A percentile compares a stretch with the other conserved stretches of the same genome.
These are phyloP conservation scores for Trichoderma afroharzianum DNA, from an alignment of 2,329 filamentous ascomycete genomes.

Conservation along the genomic window DNA sequence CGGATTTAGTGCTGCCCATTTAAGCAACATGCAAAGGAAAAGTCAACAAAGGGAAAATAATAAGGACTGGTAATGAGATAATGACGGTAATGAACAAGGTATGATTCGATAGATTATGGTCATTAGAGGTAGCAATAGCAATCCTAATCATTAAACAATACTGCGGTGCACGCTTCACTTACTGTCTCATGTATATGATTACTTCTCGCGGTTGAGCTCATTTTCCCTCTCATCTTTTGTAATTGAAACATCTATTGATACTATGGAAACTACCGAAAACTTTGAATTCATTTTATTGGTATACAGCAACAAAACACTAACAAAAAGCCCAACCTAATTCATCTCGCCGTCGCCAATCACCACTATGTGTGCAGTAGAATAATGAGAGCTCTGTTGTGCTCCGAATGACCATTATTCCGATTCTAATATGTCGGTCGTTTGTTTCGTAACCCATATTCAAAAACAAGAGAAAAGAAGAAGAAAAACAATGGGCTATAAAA, in stretches of 20 bases:
- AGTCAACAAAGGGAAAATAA: background rate
- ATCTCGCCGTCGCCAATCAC: background rate
- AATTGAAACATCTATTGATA: background rate
- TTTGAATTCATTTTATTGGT: background rate
- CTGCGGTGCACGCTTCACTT: background rate
- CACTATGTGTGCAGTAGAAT: background rate
- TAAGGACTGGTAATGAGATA: background rate
- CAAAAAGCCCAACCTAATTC: background rate
- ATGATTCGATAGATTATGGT: too few relatives aligned
- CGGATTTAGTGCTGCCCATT: background rate
- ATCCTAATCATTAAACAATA: background rate
- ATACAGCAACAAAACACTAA: background rate
- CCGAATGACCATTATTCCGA: background rate
- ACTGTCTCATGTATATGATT: background rate
- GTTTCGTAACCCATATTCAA: background rate
- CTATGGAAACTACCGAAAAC: background rate
- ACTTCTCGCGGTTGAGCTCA: background rate
- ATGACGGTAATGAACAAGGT: background rate
- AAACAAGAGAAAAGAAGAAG: background rate
- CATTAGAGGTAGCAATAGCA: background rate
- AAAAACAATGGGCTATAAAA: background rate
- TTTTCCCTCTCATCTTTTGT: background rate
- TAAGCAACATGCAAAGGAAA: background rate
- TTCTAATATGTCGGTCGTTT: background rate
- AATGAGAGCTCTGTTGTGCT: background rate